These are phyloP conservation scores for Capronia americana DNA, from an alignment of 2,329 filamentous ascomycete species.

Conservation along the genomic window DNA sequence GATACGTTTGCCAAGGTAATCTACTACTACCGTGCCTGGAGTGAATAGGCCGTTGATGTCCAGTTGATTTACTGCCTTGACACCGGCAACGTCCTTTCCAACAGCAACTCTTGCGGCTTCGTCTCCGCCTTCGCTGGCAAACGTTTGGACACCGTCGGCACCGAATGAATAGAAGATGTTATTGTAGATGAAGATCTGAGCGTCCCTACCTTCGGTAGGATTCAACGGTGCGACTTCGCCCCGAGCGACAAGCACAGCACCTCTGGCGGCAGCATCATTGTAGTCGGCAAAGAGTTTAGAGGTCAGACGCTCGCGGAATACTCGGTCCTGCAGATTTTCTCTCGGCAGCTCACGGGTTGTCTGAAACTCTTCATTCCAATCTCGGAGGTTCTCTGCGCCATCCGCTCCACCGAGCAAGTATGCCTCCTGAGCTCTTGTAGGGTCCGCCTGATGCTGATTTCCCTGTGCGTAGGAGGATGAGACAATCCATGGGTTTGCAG, in stretches of 20 bases:
- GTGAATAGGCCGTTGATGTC: constrained; percentile 95
- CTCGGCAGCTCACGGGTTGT: constrained; percentile 93
- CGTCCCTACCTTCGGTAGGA: constrained; percentile 88
- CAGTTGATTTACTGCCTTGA: constrained; percentile 93
- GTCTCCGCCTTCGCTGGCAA: constrained; percentile 93
- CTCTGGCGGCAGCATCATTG: constrained; percentile 90
- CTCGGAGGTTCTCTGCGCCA: constrained; percentile 89
- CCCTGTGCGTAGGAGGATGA: constrained; percentile 67
- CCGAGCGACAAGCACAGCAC: constrained; percentile 87
- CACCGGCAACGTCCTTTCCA: constrained; percentile 93
- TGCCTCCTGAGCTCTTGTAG: constrained; percentile 89
- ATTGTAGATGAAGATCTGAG: constrained; percentile 99
- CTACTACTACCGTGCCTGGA: constrained; percentile 92
- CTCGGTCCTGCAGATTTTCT: constrained; percentile 90
- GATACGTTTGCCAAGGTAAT: constrained; percentile 95
- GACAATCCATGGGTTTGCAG: constrained; percentile 90
- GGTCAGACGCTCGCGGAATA: constrained; percentile 91
- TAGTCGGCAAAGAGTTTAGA: constrained; percentile 98
- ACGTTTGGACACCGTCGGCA: constrained; percentile 95
- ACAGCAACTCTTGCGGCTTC: constrained; percentile 95
- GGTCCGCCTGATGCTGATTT: constrained; percentile 75
- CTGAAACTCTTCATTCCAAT: constrained; percentile 99
- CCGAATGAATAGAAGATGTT: constrained; percentile 99
- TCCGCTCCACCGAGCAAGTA: constrained; percentile 90
- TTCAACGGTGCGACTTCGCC: constrained; percentile 94